Evolutionary conservation across 805 yeast genomes (phyloP), one percentile per base, ranked within the genome.

Genomic region (Jamesozyma gamospora): DNA sequence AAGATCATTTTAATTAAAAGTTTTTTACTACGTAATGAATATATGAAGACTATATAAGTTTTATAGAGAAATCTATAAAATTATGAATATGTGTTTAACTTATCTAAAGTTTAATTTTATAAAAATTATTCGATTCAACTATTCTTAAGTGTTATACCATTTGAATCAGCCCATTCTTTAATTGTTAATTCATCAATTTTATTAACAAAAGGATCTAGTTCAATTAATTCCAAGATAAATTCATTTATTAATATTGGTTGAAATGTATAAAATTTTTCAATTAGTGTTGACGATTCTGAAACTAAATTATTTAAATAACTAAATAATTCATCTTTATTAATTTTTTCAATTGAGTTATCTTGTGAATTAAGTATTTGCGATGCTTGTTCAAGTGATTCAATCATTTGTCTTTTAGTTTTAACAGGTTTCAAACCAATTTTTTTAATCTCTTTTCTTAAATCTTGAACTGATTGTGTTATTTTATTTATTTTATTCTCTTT

Each of bases 141-240:
- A 21, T 36, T 28, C 29, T 32, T 37, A 3, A 35, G 17, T 30
- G 57, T 54, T n/a, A 60, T 50, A 10, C 64, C 63, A 36, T 56
- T 53, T 4, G 26, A 19, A 26, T 57, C 63, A 1, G 62, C 62
- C 64, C 64, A 60, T 24, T 51, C 53, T 21, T 50, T 51, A 24
- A 60, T 47, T 4, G 56, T 52, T 12, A 39, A 21, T 26, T 52
- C 60, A 28, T 60, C 62, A 5, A 60, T 47, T 15, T 41, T 43
- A 13, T 46, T 55, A 2, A 55, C 46, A 37, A 57, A 56, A n/a
- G 61, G 55, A 34, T 56, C 52, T 11, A 42, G 31, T 11, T 48
- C 42, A 8, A 43, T 40, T 10, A 59, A 39, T 36, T 41, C 38
- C n/a, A 34, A 35, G 3, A 51, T 27, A 8, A 59, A 45, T 8